Conservation (phyloP, 805 yeast species). For the Martiniozyma abietophila region DNA sequence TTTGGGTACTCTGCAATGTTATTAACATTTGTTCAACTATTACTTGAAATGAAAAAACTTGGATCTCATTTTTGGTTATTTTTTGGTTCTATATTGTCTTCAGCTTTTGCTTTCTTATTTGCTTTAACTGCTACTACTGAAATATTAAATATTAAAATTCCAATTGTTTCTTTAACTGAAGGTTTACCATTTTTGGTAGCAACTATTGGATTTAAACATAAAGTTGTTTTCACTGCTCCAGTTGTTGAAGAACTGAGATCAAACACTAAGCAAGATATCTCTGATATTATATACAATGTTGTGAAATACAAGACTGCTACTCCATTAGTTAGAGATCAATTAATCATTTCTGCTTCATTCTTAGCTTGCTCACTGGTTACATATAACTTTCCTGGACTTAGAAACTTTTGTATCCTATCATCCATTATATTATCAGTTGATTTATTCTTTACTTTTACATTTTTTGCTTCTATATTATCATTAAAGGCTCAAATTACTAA, state of each 20-base stretch:
- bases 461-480: slow-evolving; percentile 74
- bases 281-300: slow-evolving; percentile 24
- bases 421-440: slow-evolving; percentile 66
- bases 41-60: slow-evolving; percentile 59
- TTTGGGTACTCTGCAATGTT: slow-evolving; percentile 83
- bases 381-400: slow-evolving; percentile 60
- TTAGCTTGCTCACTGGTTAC: slow-evolving; percentile 57
- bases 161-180: slow-evolving; percentile 70
- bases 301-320: slow-evolving; percentile 31
- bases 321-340: slow-evolving; percentile 64
- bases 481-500: slow-evolving; percentile 82
- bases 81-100: slow-evolving; percentile 65
- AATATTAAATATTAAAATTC: slow-evolving; percentile 49
- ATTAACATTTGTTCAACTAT: slow-evolving; percentile 68
- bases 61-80: slow-evolving; percentile 89
- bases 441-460: slow-evolving; percentile 63
- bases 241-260: slow-evolving; percentile 35
- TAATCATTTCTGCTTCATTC: slow-evolving; percentile 63
- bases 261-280: slow-evolving; percentile 20
- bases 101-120: slow-evolving; percentile 74
- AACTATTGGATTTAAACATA: slow-evolving; percentile 84
- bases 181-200: slow-evolving; percentile 92
- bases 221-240: slow-evolving; percentile 58
- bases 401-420: slow-evolving; percentile 71
- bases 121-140: slow-evolving; percentile 60